phyloP scores from a whole-genome alignment of 1,284 basidiomycete species.

The Trametes sp. region DNA sequence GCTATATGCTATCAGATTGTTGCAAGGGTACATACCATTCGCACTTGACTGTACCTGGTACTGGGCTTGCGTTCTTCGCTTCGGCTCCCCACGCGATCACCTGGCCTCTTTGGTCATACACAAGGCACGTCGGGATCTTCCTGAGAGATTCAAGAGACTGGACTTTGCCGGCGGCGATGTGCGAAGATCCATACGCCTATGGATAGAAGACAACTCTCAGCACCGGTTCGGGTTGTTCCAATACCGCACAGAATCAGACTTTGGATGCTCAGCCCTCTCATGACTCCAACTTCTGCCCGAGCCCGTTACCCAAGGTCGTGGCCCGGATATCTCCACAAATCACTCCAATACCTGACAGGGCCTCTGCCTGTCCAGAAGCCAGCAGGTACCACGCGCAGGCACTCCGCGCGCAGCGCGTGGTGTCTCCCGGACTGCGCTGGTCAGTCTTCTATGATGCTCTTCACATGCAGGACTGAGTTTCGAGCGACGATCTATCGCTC shows the following conservation, averaged over 20 bases:
- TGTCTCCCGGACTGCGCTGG: background rate
- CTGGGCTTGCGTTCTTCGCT: constrained; percentile 76
- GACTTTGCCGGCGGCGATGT: constrained; percentile 76
- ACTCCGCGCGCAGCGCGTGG: background rate
- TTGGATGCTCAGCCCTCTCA: background rate
- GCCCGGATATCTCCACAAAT: too few species aligned
- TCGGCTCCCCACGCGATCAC: constrained; percentile 82
- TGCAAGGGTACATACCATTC: constrained; percentile 65
- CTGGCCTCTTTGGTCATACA: constrained; percentile 74
- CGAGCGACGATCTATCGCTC: background rate
- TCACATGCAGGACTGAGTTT: background rate
- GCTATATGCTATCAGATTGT: too few species aligned
- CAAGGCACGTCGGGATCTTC: constrained; percentile 81
- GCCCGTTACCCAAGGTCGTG: background rate
- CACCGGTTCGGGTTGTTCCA: constrained; percentile 2
- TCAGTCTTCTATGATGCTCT: too few species aligned
- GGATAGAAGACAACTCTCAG: constrained; percentile 12
- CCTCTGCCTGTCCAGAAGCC: background rate
- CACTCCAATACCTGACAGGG: too few species aligned
- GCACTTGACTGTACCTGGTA: constrained; percentile 70
- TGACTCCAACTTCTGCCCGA: background rate
- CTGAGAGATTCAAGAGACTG: constrained; percentile 82
- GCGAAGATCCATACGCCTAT: constrained; percentile 82
- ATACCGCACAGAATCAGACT: background rate
- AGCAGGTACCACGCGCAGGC: background rate